Evolutionary conservation across 2,329 filamentous ascomycete genomes (phyloP).

Genomic region (Diaporthe amygdali): DNA sequence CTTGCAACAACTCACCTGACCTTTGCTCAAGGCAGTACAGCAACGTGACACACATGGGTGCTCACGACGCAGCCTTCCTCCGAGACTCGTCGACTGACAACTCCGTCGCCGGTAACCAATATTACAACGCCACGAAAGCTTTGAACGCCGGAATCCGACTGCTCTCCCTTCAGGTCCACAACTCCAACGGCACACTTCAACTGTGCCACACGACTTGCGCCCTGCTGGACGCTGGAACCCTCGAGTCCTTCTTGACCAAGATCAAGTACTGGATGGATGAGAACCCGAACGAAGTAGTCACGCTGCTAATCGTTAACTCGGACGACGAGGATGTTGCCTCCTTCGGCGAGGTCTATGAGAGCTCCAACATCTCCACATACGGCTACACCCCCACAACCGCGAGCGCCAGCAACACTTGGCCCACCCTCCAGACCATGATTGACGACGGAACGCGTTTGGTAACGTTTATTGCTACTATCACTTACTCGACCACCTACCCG

Average conservation of each 20-base stretch:
- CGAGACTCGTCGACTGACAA: constrained; percentile 66
- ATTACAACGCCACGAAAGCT: constrained; percentile 72
- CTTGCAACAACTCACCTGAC: constrained; percentile 82
- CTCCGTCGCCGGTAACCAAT: constrained; percentile 74
- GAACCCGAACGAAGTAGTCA: constrained; percentile 78
- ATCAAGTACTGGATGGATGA: constrained; percentile 73
- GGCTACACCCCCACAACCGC: constrained; percentile 60
- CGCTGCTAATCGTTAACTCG: constrained; percentile 74
- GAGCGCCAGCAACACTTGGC: constrained; percentile 61
- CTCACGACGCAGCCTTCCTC: constrained; percentile 76
- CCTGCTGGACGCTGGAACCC: constrained; percentile 71
- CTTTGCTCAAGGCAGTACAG: constrained; percentile 76
- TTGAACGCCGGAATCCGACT: constrained; percentile 74
- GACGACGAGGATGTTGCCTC: constrained; percentile 60
- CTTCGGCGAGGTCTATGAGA: constrained; percentile 59
- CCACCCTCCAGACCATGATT: constrained; percentile 75
- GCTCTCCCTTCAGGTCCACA: constrained; percentile 75
- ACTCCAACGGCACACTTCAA: constrained; percentile 60
- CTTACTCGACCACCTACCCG: constrained; percentile 46
- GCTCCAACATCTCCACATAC: constrained; percentile 64
- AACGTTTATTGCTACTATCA: constrained; percentile 68
- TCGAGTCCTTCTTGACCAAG: constrained; percentile 66
- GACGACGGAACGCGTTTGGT: constrained; percentile 67
- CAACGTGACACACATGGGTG: constrained; percentile 78
- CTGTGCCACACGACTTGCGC: constrained; percentile 74